phyloP scores from a whole-genome alignment of 2,329 filamentous ascomycete species.

The Xylaria sp. region DNA sequence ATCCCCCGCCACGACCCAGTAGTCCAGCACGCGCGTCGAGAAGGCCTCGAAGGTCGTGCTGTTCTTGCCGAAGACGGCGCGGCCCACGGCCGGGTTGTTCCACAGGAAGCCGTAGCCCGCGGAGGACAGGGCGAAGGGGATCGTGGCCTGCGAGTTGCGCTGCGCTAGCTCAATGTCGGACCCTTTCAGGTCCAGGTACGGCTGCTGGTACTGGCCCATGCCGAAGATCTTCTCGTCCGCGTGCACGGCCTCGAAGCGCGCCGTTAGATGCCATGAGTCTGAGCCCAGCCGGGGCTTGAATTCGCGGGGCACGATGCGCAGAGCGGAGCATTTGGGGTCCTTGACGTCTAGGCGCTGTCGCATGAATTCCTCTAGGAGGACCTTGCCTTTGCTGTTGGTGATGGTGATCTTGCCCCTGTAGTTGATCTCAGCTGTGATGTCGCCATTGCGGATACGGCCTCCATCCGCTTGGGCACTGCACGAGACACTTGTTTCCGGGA shows the following conservation, averaged over 20 bases:
- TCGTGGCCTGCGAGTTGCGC: constrained; percentile 72
- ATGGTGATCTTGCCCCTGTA: constrained; percentile 56
- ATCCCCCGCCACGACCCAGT: constrained; percentile 71
- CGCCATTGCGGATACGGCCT: constrained; percentile 58
- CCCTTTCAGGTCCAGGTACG: constrained; percentile 71
- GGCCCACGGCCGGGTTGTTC: constrained; percentile 73
- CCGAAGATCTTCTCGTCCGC: constrained; percentile 70
- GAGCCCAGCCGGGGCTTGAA: constrained; percentile 64
- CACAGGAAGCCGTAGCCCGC: constrained; percentile 72
- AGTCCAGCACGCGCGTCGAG: constrained; percentile 68
- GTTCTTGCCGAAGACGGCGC: constrained; percentile 70
- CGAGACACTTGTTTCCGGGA: constrained; percentile 36
- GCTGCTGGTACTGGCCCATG: constrained; percentile 77
- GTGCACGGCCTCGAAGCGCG: constrained; percentile 62
- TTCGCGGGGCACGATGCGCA: constrained; percentile 67
- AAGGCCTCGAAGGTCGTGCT: constrained; percentile 70
- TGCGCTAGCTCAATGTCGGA: constrained; percentile 72
- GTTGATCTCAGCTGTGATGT: constrained; percentile 51
- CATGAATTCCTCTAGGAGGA: constrained; percentile 64
- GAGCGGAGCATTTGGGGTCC: constrained; percentile 69
- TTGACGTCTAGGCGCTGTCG: constrained; percentile 61
- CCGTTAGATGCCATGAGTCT: constrained; percentile 66
- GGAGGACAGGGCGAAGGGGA: constrained; percentile 70
- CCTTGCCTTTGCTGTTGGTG: constrained; percentile 39
- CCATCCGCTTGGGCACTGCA: constrained; percentile 49